Evolutionary conservation across 768 basidiomycete species (phyloP), one percentile per base, ranked within the genome.

Genomic region (Tylopilus felleus): DNA sequence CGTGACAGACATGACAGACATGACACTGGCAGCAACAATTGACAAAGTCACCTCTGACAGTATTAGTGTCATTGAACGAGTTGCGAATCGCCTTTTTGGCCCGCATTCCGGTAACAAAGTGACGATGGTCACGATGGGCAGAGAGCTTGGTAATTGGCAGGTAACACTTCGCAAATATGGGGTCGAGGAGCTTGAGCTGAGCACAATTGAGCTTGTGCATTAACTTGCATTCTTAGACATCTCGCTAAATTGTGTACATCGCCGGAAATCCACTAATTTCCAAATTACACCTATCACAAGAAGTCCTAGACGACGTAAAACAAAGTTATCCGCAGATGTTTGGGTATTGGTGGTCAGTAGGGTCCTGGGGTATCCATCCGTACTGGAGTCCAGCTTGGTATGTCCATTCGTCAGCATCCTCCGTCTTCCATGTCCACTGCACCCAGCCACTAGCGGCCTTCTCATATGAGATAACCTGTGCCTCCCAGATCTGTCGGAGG

Each of bases 11-110:
- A n/a, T n/a, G n/a, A n/a, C n/a, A 10, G 94, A 98, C 70, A 98
- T 98, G 95, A 86, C 86, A n/a, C n/a, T n/a, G n/a, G n/a, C n/a
- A 48, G 83, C 79, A 5, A 86, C 86, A 65, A 90, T 98, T 57
- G 91, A 93, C 70, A 74, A 77, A 35, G 83, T 98, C 52, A 83
- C 83, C 8, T 66, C 84, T 1, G 77, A 82, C 40, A 85, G 88
- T 53, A 74, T 98, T 28, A 83, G 79, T n/a, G n/a, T n/a, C n/a
- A n/a, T n/a, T n/a, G n/a, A n/a, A 53, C 80, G 85, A 21, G 92
- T 93, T 13, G 93, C 93, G 5, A 75, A 74, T 22, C 82, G 86
- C 25, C 71, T 97, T 25, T 89, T 96, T 64, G 83, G 88, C 17
- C 79, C 80, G 0, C 72, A 79, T 29, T 82, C 79, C 3, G 77